Base-by-base conservation (phyloP, 495 filamentous ascomycete genomes). In the Pseudotulostoma volvatum region DNA sequence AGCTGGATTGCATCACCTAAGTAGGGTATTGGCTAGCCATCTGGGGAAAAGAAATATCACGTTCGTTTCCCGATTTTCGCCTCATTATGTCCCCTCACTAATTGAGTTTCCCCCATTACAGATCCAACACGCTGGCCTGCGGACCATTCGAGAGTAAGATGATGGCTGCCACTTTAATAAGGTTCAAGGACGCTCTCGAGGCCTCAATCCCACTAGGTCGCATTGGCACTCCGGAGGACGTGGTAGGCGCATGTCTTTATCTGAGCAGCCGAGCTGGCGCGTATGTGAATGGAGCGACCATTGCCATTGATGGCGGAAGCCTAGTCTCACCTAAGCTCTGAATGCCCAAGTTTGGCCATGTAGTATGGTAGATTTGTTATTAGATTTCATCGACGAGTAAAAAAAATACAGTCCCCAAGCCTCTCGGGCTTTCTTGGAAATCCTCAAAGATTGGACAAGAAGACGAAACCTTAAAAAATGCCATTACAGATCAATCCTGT, bases 101-200 rank as follows among this genome's bases (percentile, higher is more conserved):
- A n/a, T n/a, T n/a, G n/a, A n/a, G n/a, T 11, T 14, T 37, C 25
- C 35, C 3, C 9, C 32, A 20, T 1, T 37, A 28, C 39, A 62
- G 59, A 30, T 66, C 57, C 1, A 84, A 85, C 39, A 66, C 76
- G 0, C 63, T 88, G 37, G 82, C 82, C 21, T 86, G 81, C 46
- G 81, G 82, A 7, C 81, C 81, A 9, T 88, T 88, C 46, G 65
- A 82, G 51, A 80, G 73, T 42, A 84, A 83, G 59, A 88, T 86
- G 81, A 85, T 84, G 81, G 73, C 72, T 8, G 74, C 69, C 31
- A 83, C 79, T 31, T 54, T 86, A 38, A 57, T 73, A 42, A 51
- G 60, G 4, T 71, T 72, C 42, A 67, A 68, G 31, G 77, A 83
- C 9, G 51, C 54, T 18, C 81, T 90, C 47, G 67, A 72, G 54